phyloP scores from a whole-genome alignment of 345 rosid genomes.

The Turritis glabra region DNA sequence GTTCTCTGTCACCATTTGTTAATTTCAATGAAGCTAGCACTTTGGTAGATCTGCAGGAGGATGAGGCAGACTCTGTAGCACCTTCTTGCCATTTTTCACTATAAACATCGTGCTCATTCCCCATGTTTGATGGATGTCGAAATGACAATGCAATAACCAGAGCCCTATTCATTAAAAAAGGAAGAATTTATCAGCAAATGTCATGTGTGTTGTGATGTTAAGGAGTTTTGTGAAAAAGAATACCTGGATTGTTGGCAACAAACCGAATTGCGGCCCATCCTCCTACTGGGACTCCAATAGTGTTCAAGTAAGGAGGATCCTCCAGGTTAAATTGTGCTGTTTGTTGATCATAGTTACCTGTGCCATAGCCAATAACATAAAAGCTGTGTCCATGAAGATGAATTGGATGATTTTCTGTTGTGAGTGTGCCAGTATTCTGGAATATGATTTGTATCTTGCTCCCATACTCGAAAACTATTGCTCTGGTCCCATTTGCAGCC shows the following conservation, averaged over 20 bases:
- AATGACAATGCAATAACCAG: conserved; percentile 90
- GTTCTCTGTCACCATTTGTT: conserved; percentile 16
- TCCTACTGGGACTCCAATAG: conserved; percentile 85
- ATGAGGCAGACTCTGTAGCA: conserved; percentile 61
- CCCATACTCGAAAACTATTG: conserved; percentile 65
- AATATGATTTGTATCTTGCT: conserved; percentile 69
- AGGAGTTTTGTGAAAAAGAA: conserved; percentile 5
- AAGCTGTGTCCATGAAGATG: conserved; percentile 92
- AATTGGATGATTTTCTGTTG: conserved; percentile 86
- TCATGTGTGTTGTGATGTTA: conserved; percentile 8
- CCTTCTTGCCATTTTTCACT: conserved; percentile 68
- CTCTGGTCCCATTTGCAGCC: conserved; percentile 65
- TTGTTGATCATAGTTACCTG: conserved; percentile 61
- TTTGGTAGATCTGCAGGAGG: conserved; percentile 78
- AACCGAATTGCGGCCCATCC: conserved; percentile 94
- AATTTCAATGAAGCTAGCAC: conserved; percentile 49
- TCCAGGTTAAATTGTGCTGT: conserved; percentile 56
- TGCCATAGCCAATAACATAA: conserved; percentile 73
- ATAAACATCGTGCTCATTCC: conserved; percentile 71
- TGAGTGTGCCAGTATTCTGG: conserved; percentile 71
- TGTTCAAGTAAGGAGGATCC: conserved; percentile 87
- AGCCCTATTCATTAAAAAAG: conserved; percentile 49
- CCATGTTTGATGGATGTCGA: conserved; percentile 80
- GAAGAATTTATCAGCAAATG: conserved; percentile 28
- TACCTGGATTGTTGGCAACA: conserved; percentile 82